Base-by-base conservation (phyloP, 2,329 filamentous ascomycete genomes). In the Diaporthe caulivora region DNA sequence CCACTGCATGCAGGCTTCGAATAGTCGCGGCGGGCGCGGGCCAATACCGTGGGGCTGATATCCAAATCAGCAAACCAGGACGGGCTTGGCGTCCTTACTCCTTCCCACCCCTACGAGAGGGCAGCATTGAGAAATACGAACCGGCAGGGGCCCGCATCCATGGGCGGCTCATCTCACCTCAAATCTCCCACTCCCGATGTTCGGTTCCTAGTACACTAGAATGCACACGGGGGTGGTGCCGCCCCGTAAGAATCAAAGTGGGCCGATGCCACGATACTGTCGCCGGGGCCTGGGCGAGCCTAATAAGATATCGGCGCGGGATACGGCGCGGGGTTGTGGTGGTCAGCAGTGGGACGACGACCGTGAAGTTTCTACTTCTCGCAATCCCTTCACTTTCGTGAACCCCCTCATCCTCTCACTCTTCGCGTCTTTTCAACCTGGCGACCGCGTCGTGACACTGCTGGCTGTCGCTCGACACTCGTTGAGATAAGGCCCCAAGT, bases 21-120 rank as follows among this genome's bases (percentile, higher is more conserved):
- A 67, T 67, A 67, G 62, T 67, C 62, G 62, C 62, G 29, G 29
- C 31, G 62, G 29, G 62, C 34, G 44, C 44, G 44, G 60, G 62
- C 62, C 62, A 67, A 67, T 67, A 67, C 62, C 62, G 47, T 53
- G 62, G n/a, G 62, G 62, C 62, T 67, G 62, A 67, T 67, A 67
- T 67, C 62, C 47, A 53, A 53, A 53, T 53, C 62, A 51, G 62
- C 62, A 67, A 9, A 40, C 47, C 62, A 21, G 51, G 62, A 40
- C 13, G 15, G 31, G 37, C 62, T 53, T 37, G 62, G 62, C 62
- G 44, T 24, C 21, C 31, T 67, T 24, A 26, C 37, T 40, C 62
- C 60, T 64, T 31, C 58, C 58, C 53, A 47, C 58, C 60, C 60
- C 44, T 34, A 44, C 44, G 2, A 21, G 13, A 40, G 44, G 21